phyloP scores from a whole-genome alignment of 1,284 basidiomycete genomes.

The Apiotrichum brassicae region DNA sequence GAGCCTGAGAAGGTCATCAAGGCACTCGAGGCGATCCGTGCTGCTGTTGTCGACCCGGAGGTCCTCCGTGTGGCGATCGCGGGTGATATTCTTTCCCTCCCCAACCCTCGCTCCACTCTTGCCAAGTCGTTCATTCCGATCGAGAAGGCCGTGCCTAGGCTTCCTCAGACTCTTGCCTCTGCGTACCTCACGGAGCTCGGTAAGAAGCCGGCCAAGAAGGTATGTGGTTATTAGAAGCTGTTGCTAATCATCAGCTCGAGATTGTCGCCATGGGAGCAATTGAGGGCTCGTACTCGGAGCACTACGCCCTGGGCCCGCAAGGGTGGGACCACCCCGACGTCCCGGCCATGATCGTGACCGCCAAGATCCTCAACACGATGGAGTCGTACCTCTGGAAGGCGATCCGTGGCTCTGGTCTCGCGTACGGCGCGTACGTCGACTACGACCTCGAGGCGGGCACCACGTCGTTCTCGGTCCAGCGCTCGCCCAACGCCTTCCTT shows the following conservation, averaged over 20 bases:
- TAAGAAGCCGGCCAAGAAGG: constrained; percentile 64
- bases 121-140: constrained; percentile 62
- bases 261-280: constrained; percentile 87
- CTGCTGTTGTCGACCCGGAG: constrained; percentile 62
- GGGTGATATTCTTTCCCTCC: constrained; percentile 70
- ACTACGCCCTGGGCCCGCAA: constrained; percentile 67
- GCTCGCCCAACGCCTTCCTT: constrained; percentile 78
- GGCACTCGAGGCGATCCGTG: constrained; percentile 67
- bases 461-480: constrained; percentile 72
- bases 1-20: constrained; percentile 64
- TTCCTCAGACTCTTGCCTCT: constrained; percentile 61
- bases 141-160: constrained; percentile 53
- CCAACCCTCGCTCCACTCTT: constrained; percentile 66
- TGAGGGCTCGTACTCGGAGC: constrained; percentile 82
- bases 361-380: constrained; percentile 84
- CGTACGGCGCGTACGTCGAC: constrained; percentile 80
- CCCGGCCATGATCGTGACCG: constrained; percentile 74
- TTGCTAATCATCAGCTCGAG: constrained; percentile 55
- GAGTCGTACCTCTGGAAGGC: constrained; percentile 92
- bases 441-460: constrained; percentile 77
- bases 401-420: constrained; percentile 85
- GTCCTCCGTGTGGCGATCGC: constrained; percentile 80
- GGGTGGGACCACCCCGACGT: constrained; percentile 79
- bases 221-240: neutral
- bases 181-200: constrained; percentile 73